These are phyloP conservation scores for Hygrophila difformis DNA, from an alignment of 257 asterid genomes.

Conservation along the genomic window DNA sequence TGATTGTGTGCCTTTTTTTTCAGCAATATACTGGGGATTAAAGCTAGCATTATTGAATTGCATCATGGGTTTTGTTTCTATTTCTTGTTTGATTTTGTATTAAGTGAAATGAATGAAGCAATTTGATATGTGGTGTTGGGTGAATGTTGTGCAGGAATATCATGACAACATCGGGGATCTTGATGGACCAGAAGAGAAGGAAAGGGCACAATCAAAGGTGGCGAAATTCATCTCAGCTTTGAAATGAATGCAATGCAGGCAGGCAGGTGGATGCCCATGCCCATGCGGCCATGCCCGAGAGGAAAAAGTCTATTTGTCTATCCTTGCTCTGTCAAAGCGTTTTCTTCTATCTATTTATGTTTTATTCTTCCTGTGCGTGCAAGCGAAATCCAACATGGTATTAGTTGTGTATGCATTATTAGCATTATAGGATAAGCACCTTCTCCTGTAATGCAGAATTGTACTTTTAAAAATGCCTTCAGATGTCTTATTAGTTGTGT, in stretches of 20 bases:
- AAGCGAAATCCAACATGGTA: too few species aligned
- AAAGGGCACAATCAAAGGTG: constrained; percentile 71
- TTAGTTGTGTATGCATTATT: too few species aligned
- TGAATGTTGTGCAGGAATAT: constrained; percentile 59
- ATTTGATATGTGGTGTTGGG: constrained; percentile 7
- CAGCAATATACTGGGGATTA: not conserved
- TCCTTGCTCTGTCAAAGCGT: too few species aligned
- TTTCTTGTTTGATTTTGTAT: not conserved
- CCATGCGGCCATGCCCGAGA: too few species aligned
- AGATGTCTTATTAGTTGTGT: too few species aligned
- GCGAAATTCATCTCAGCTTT: constrained; percentile 66
- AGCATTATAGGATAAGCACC: too few species aligned
- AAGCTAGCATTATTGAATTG: not conserved
- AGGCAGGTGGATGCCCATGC: too few species aligned
- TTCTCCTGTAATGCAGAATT: too few species aligned
- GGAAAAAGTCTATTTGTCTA: too few species aligned
- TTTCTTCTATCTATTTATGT: too few species aligned
- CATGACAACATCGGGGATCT: constrained; percentile 91
- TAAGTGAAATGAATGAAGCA: not conserved
- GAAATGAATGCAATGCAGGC: constrained; percentile 21
- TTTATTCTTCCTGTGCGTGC: too few species aligned
- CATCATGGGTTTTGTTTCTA: not conserved
- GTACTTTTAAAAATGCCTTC: too few species aligned
- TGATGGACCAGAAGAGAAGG: constrained; percentile 97
- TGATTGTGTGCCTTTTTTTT: not conserved